Base-by-base conservation (phyloP, 2,329 filamentous ascomycete species). In the Diaporthe vaccinii region DNA sequence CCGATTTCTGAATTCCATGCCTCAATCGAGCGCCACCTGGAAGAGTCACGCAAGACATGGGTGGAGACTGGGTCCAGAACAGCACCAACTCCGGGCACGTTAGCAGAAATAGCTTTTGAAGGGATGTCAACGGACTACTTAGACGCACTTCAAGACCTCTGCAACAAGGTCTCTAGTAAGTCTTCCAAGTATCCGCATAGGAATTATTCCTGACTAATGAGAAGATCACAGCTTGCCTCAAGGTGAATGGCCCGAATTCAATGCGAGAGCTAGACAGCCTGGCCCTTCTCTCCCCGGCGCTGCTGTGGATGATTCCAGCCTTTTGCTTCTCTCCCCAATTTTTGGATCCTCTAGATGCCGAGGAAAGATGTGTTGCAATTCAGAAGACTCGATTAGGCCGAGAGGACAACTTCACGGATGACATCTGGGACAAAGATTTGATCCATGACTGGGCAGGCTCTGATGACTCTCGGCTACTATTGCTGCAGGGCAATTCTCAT, bases 281-380 rank as follows among this genome's bases (percentile, higher is more conserved):
- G 2, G 31, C 2, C 20, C 55, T 58, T 58, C 31, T 15, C 5
- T 14, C 55, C n/a, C 31, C 55, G 14, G 15, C 22, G 8, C 31
- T 58, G 15, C 55, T 58, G 31, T 58, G 55, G 55, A 58, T 58
- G 55, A 58, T 58, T 15, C 55, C 55, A 7, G 31, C 55, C 7
- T 58, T 58, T n/a, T 36, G 31, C 55, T 58, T 58, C 55, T 58
- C 7, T 58, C 14, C 55, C 10, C 55, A 14, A 0, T 58, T 58
- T 4, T 4, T 58, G 17, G 55, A 58, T n/a, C 55, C 55, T 5
- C 31, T 58, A 9, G 55, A 58, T 36, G 20, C 28, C 17, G 4
- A 36, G 7, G 4, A 34, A n/a, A 58, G 55, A 58, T 58, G 31
- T 10, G 55, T 36, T 7, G 55, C 55, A 5, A 58, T 58, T 15